Base-by-base conservation (phyloP, 164 flowering plant species). In the Pachysandra terminalis region DNA sequence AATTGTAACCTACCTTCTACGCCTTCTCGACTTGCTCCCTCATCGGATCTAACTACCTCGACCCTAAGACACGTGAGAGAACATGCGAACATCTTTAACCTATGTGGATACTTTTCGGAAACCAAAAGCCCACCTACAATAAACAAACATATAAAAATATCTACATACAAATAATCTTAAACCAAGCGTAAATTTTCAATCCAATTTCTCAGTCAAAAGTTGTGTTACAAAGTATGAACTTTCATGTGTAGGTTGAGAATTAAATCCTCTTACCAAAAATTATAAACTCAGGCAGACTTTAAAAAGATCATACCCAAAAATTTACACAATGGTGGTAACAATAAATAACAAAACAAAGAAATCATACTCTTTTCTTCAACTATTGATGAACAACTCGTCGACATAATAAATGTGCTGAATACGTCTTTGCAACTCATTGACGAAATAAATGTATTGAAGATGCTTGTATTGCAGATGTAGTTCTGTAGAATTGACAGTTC, bases 311-410 rank as follows among this genome's bases (percentile, higher is more conserved):
- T 15, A 19, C 15, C 24, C 23, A 27, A 67, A 58, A 67, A 40
- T 67, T 45, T 67, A 67, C 63, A 67, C 41, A 67, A 59, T 45
- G 56, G 56, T 58, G 63, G 56, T 21, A 59, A 59, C 22, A 58
- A 67, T 58, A 58, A 24, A 7, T 27, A 59, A 26, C n/a, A 55
- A 51, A 51, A 45, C 12, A 57, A 60, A 59, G 17, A 14, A 37
- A 27, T 59, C 35, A 48, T 45, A 26, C 17, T n/a, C 58, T 66
- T 51, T 32, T 19, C 41, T 52, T 59, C 19, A 60, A 53, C 55
- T 56, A 56, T 52, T 25, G 60, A 55, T 54, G 49, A 59, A 45
- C n/a, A n/a, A n/a, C 56, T 49, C 64, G 52, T 49, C 41, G 17
- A 32, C 37, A 32, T 3, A 32, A 32, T 7, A 32, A 32, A 32